phyloP scores from a whole-genome alignment of 305 asterid species.

The Caryopteris hybrid region DNA sequence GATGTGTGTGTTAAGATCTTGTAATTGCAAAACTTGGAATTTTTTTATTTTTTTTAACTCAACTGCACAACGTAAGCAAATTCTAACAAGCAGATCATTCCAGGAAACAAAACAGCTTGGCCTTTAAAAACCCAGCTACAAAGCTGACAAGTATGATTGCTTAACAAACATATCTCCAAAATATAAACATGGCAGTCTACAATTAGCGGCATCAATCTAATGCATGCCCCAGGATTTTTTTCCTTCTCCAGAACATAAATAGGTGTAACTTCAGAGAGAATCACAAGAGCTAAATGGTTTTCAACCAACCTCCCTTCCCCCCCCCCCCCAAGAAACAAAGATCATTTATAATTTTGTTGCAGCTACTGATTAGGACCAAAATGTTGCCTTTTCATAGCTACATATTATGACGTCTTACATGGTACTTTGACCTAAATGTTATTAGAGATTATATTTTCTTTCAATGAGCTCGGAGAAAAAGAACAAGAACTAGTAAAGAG shows the following conservation, averaged over 20 bases:
- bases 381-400: neutral
- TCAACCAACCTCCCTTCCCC: too few species aligned
- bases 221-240: neutral
- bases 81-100: neutral
- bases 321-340: too few species aligned
- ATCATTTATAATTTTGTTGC: neutral
- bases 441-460: neutral
- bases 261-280: too few species aligned
- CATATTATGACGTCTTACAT: neutral
- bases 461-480: neutral
- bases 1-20: too few species aligned
- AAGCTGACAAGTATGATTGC: neutral
- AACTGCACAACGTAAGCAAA: neutral
- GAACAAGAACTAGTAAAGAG: constrained; percentile 7
- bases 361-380: neutral
- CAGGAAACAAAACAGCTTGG: neutral
- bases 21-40: neutral
- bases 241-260: neutral
- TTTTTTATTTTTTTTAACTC: too few species aligned
- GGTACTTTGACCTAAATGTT: constrained; percentile 5
- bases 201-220: neutral
- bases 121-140: neutral
- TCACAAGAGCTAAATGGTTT: neutral
- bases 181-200: neutral
- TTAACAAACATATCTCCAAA: neutral